Base-by-base conservation (phyloP, 805 yeast species). In the Ogataea philodendri region DNA sequence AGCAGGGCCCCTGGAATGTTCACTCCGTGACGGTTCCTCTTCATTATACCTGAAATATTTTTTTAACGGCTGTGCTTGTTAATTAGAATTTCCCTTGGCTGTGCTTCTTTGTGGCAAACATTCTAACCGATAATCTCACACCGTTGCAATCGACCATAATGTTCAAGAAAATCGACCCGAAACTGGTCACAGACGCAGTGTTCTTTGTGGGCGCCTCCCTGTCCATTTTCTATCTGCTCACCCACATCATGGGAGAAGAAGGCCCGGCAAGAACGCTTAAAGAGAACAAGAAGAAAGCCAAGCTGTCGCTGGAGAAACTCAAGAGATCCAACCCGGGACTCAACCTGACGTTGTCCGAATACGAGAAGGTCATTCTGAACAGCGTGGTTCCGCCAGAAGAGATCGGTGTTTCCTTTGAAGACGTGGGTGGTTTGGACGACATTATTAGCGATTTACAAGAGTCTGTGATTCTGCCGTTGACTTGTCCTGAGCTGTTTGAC, bases 361-460 rank as follows among this genome's bases (percentile, higher is more conserved):
- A 93, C 57, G 98, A 93, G 56, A 74, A 76, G 43, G 67, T 76
- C n/a, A 74, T 93, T 2, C 63, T 93, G 39, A 78, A 83, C 9
- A 78, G 84, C 9, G 84, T 90, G 18, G 81, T 93, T 6, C 74
- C 86, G 1, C 95, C 97, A 0, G 80, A 78, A 2, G 97, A 88
- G 40, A 84, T 93, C 26, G 69, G 74, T 16, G 83, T 82, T 4
- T 67, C 76, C 9, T 93, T 93, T 57, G 69, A 67, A 21, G 96
- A 89, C 55, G 76, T 93, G 36, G 98, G 97, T 11, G 98, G 98
- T 0, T 66, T 93, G 23, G 93, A 85, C 35, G 67, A 67, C 9
- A 83, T 88, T 22, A 76, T 90, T 14, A 89, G 82, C 36, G 97
- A 90, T 50, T 66, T 93, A 30, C 73, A 84, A 48, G 98, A 93